Base-by-base conservation (phyloP, 805 yeast genomes). In the Suhomyces kilbournensis region DNA sequence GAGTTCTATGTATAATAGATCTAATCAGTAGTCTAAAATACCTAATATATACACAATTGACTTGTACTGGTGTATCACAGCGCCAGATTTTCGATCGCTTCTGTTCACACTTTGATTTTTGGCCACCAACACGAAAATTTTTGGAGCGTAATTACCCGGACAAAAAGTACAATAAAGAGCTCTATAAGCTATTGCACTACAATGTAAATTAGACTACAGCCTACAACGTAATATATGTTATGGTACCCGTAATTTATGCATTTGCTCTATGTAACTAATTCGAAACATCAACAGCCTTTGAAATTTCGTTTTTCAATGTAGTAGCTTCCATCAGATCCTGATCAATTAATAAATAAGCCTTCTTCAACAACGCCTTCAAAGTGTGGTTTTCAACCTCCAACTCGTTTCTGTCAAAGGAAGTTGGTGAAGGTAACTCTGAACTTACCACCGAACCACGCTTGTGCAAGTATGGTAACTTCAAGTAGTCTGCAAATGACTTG, bases 11-110 rank as follows among this genome's bases (percentile, higher is more conserved):
- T 52, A 49, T 53, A 54, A 50, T 63, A 65, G 75, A 70, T 68
- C 75, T 70, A 70, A 62, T 70, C 74, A 70, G 74, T 70, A 70
- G 74, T 70, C 75, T 63, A 67, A 48, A 44, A 57, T 52, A 58
- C 42, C 22, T 19, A 17, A 38, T 38, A 19, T 38, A 38, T 38
- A 38, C 42, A 38, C 42, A 38, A 38, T 38, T 38, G 42, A 38
- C 23, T 38, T 38, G 23, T 17, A 15, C 23, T 10, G 9, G 20
- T 38, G 42, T 38, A 9, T 38, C n/a, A 17, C 23, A 38, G 42
- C 23, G 42, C 42, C 23, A 38, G 42, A 38, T 19, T 38, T 38
- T 38, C 20, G 40, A 35, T 35, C 40, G 42, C 23, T 38, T 32
- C 42, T 38, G 42, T 38, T 38, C 42, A 38, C 42, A 38, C 23